Evolutionary conservation across 192 early-diverging fungal species (phyloP).

Genomic region (Diversispora epigaea): DNA sequence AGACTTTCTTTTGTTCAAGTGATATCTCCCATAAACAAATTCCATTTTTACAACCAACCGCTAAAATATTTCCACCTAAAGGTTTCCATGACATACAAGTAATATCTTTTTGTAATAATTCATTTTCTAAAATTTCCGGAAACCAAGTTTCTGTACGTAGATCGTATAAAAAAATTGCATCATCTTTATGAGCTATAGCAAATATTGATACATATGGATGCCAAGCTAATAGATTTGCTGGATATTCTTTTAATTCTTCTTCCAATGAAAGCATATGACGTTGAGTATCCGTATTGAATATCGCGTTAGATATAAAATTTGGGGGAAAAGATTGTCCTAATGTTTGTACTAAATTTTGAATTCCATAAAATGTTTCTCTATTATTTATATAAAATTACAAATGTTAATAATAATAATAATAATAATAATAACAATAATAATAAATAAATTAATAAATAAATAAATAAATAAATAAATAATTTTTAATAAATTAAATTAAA

Average conservation of each 20-base stretch:
- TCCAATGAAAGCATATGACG: background rate
- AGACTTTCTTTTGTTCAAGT: slow-evolving; percentile 4
- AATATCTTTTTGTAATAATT: slow-evolving; percentile 27
- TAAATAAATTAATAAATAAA: too few relatives aligned
- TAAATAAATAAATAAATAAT: too few relatives aligned
- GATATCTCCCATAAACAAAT: slow-evolving; percentile 32
- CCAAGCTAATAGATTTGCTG: slow-evolving; percentile 12
- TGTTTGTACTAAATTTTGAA: background rate
- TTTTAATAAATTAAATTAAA: too few relatives aligned
- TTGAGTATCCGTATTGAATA: slow-evolving; percentile 11
- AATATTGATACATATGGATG: slow-evolving; percentile 28
- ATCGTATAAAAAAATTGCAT: slow-evolving; percentile 32
- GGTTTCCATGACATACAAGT: slow-evolving; percentile 33
- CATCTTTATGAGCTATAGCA: slow-evolving; percentile 25
- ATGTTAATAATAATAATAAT: too few relatives aligned
- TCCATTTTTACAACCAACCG: slow-evolving; percentile 31
- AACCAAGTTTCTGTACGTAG: slow-evolving; percentile 28
- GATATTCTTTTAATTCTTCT: background rate
- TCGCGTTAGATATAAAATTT: background rate
- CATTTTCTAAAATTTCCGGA: slow-evolving; percentile 29
- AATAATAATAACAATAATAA: too few relatives aligned
- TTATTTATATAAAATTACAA: background rate
- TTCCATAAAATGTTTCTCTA: background rate
- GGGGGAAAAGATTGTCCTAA: background rate
- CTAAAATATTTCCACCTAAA: slow-evolving; percentile 32